Base-by-base conservation (phyloP, 1,284 basidiomycete species). In the Fistulinella staudtii region DNA sequence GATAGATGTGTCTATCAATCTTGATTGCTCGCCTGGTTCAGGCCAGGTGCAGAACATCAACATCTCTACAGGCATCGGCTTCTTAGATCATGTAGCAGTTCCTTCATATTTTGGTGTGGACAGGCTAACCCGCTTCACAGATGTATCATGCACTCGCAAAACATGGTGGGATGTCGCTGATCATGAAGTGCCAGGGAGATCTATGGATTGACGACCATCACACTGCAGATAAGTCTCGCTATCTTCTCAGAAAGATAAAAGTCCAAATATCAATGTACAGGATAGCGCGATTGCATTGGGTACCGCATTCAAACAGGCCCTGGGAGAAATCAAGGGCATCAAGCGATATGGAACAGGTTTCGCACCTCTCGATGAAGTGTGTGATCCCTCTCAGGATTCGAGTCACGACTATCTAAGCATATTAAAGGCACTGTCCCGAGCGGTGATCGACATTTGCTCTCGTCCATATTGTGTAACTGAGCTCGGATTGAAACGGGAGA, bases 181-280 rank as follows among this genome's bases (percentile, higher is more conserved):
- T 77, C 11, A 76, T 99, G 68, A 85, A 87, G 57, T 98, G 93
- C 68, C 83, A 89, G 58, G 96, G 96, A 39, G 96, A 99, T 68
- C 75, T 99, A 14, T 91, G 87, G 81, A 97, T 99, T 51, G 96
- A 99, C 69, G 96, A 99, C 71, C 96, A 99, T 66, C 96, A 99
- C 72, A 93, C 95, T 36, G 93, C 95, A 76, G 93, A 93, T 89
- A 77, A 79, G 85, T 79, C 43, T 11, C 15, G 49, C 45, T 43
- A 15, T 31, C n/a, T 15, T 33, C 39, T 38, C 11, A 23, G 43
- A 49, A 50, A 51, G 47, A 30, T 21, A 18, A 36, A 4, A 57
- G 41, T 50, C 45, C 50, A 51, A 41, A 28, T 47, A 43, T 53
- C 52, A 42, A 45, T 53, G 39, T 66, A 90, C 87, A 97, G 78